These are phyloP conservation scores for Tympanopsis confertula DNA, from an alignment of 2,329 filamentous ascomycete species.

Conservation along the genomic window DNA sequence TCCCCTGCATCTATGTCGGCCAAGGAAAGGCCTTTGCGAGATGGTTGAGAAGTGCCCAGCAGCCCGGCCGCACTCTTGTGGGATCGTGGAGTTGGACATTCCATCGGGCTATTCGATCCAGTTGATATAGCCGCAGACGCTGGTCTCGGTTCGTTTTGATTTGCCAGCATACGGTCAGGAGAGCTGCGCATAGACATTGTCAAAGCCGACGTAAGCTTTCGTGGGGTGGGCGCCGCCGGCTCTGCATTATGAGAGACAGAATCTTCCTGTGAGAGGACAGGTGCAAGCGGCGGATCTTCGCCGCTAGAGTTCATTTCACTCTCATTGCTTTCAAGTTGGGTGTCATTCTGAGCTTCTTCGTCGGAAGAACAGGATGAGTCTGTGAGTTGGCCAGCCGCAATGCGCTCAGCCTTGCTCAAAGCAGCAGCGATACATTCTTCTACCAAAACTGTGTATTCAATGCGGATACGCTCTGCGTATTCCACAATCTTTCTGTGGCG, in stretches of 20 bases:
- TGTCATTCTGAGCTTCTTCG: constrained; percentile 26
- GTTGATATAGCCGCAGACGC: constrained; percentile 65
- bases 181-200: constrained; percentile 6
- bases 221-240: constrained; percentile 6
- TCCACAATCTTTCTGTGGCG: constrained; percentile 88
- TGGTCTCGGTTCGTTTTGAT: constrained; percentile 22
- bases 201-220: constrained; percentile 6
- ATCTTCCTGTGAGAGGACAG: not conserved
- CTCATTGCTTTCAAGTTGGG: constrained; percentile 39
- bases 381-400: constrained; percentile 73
- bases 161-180: constrained; percentile 7
- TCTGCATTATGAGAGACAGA: too few species aligned
- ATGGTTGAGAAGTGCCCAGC: constrained; percentile 45
- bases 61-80: constrained; percentile 52
- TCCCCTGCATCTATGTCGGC: constrained; percentile 75
- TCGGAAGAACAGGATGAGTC: constrained; percentile 45
- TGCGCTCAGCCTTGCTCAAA: constrained; percentile 75
- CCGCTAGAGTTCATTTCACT: constrained; percentile 26
- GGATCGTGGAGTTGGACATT: constrained; percentile 83
- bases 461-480: constrained; percentile 86
- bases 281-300: constrained; percentile 10
- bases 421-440: constrained; percentile 93
- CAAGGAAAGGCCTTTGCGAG: constrained; percentile 66
- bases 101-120: constrained; percentile 77
- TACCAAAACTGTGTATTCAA: constrained; percentile 85